Percentiles rank a stretch among this genome's conserved stretches.
Evolutionary conservation across 2,329 filamentous ascomycete species (phyloP).

Genomic region (Colletotrichum theobromicola): DNA sequence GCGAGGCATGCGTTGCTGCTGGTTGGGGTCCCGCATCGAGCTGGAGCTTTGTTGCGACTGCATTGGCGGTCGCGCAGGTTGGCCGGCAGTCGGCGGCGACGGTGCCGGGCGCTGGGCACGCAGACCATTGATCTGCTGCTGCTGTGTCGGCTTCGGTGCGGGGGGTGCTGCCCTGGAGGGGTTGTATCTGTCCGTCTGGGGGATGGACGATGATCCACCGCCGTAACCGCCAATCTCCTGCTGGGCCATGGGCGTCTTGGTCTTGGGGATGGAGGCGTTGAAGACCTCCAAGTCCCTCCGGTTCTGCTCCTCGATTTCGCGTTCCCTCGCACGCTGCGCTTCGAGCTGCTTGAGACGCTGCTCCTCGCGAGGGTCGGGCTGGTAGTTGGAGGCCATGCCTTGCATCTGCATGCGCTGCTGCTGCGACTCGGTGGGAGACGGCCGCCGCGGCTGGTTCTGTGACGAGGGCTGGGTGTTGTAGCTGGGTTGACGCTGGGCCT

Average conservation of each 20-base stretch:
- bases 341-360: constrained; percentile 68
- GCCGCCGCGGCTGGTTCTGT: constrained; percentile 45
- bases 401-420: constrained; percentile 65
- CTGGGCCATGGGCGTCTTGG: constrained; percentile 79
- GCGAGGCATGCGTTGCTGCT: constrained; percentile 50
- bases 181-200: constrained; percentile 75
- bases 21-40: constrained; percentile 47
- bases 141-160: constrained; percentile 66
- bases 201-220: constrained; percentile 50
- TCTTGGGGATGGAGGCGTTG: constrained; percentile 87
- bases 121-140: constrained; percentile 60
- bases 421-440: constrained; percentile 49
- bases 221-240: constrained; percentile 83
- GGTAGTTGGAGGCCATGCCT: constrained; percentile 60
- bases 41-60: constrained; percentile 55
- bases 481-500: constrained; percentile 47
- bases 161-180: constrained; percentile 85
- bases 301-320: constrained; percentile 68
- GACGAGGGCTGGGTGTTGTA: constrained; percentile 42
- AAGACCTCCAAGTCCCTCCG: constrained; percentile 84
- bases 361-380: constrained; percentile 58
- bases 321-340: constrained; percentile 58
- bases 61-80: constrained; percentile 49
- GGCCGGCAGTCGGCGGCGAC: constrained; percentile 59
- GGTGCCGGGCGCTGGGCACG: constrained; percentile 84